phyloP scores from a whole-genome alignment of 768 basidiomycete species.

The Chalciporus pseudorubinellus region DNA sequence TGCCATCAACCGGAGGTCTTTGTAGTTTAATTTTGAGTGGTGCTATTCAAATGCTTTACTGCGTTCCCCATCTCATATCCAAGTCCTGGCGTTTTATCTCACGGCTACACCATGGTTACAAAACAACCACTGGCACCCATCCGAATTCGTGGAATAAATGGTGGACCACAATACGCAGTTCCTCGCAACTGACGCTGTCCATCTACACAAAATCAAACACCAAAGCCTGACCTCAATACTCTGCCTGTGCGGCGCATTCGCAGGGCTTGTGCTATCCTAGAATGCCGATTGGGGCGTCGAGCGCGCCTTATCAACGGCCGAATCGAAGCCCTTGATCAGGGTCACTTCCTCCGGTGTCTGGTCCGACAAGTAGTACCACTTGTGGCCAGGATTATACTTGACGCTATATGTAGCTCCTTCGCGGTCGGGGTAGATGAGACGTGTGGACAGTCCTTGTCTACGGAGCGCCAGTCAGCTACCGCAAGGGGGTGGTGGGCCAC shows the following conservation, averaged over 20 bases:
- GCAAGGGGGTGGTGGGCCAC: conserved; percentile 38
- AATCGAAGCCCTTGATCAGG: conserved; percentile 44
- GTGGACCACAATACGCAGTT: no score
- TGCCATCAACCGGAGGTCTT: no score
- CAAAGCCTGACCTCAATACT: conserved; percentile 40
- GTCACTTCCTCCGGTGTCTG: conserved; percentile 39
- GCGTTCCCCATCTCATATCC: no score
- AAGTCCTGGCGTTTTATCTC: no score
- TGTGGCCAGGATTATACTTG: conserved; percentile 33
- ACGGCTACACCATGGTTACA: no score
- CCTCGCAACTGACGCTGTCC: no score
- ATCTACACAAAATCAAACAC: conserved; percentile 37
- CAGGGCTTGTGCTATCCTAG: conserved; percentile 31
- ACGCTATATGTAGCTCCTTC: conserved; percentile 34
- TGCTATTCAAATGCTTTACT: no score
- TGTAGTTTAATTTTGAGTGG: no score
- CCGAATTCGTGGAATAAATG: no score
- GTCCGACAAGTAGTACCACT: conserved; percentile 38
- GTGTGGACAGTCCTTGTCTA: conserved; percentile 32
- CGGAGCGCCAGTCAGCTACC: conserved; percentile 35
- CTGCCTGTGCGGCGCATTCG: conserved; percentile 35
- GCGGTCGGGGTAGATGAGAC: conserved; percentile 32
- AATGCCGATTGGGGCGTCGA: conserved; percentile 42
- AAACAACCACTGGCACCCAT: no score
- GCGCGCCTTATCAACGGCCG: conserved; percentile 33